Base-by-base conservation (phyloP, 495 filamentous ascomycete genomes). In the Penicillium argentinense region DNA sequence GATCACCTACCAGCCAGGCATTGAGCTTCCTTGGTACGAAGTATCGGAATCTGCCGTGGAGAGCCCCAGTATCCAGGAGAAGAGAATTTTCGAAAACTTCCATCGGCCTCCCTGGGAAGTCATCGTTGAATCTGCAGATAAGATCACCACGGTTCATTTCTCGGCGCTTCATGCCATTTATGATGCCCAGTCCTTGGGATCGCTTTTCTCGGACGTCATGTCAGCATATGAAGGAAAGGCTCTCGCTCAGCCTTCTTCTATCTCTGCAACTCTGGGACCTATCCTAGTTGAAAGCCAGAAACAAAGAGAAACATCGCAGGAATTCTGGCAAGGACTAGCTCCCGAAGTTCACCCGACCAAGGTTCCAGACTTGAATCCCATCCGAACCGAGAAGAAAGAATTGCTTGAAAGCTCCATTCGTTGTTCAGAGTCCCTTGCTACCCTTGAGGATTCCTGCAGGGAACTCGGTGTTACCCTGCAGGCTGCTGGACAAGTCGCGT, bases 151-250 rank as follows among this genome's bases (percentile, higher is more conserved):
- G 0, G 47, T 85, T 9, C 59, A 74, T 28, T 70, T 87, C 32
- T 79, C 72, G 11, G 73, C 77, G 4, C 82, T 89, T 41, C 89
- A 95, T 64, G 85, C 86, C 3, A 66, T 95, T 1, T 93, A 90
- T 51, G 89, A 95, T 68, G 89, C 86, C 0, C 72, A 79, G 25
- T 85, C 86, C 12, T 65, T 95, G 4, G 68, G 76, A 12, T 38
- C 66, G 1, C 72, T 91, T 3, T 69, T 91, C 3, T 53, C 68
- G 1, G 80, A 86, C 47, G 62, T 91, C 21, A 51, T 59, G 4
- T 53, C 51, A 41, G 61, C 58, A 16, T 75, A 76, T 42, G 50
- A 58, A 25, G 65, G 60, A 11, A 34, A 53, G 16, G 3, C 26
- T 3, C 19, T 73, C 1, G 3, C 54, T 1, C 28, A 30, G 18